phyloP scores from a whole-genome alignment of 2,329 filamentous ascomycete species.

The Diaporthe sp. region DNA sequence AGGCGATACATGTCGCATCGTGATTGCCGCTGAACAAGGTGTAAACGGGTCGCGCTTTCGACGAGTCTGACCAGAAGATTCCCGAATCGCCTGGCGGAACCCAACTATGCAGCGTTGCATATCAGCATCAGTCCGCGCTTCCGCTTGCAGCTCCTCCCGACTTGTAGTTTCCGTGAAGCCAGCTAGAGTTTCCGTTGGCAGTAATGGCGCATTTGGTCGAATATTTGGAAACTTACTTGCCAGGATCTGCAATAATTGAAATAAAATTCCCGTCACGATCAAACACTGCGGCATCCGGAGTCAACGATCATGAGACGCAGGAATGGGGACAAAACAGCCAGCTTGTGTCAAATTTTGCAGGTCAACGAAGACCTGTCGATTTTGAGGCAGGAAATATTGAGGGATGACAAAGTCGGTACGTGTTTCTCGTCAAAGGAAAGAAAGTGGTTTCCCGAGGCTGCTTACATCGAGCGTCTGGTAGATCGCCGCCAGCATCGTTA shows the following conservation, averaged over 20 bases:
- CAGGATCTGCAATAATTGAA: background rate
- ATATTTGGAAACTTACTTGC: background rate
- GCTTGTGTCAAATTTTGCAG: background rate
- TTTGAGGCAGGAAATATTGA: background rate
- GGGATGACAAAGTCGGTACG: background rate
- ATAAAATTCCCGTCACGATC: background rate
- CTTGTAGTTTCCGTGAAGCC: background rate
- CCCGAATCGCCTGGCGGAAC: background rate
- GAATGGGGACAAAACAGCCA: too few relatives aligned
- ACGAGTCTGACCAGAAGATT: background rate
- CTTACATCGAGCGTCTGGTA: background rate
- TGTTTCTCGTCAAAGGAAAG: background rate
- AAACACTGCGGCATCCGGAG: background rate
- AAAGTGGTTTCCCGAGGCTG: background rate
- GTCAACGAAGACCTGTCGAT: background rate
- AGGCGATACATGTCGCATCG: background rate
- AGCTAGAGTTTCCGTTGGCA: background rate
- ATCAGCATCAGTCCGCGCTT: background rate
- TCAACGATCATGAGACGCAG: background rate
- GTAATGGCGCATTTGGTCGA: background rate
- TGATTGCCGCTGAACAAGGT: background rate
- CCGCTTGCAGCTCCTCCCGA: background rate
- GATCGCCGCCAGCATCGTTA: background rate
- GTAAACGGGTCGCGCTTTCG: background rate
- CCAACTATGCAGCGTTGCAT: background rate